Evolutionary conservation across 2,329 filamentous ascomycete species (phyloP), one percentile per base, ranked within the genome.

Genomic region (Aureobasidium lini): DNA sequence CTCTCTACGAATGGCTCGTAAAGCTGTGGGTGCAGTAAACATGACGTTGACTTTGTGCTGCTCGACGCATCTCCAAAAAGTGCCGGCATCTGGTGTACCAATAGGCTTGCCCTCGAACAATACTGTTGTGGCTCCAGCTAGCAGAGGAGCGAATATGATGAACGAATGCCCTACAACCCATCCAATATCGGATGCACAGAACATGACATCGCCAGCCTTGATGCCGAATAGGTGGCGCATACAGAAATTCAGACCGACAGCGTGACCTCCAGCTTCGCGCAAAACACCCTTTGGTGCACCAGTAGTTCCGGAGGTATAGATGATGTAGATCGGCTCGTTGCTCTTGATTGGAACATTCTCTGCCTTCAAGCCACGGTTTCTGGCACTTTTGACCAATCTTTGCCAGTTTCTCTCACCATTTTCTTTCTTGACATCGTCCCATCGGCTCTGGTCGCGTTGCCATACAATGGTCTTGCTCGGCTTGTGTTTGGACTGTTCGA

Each of bases 91-190:
- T 0, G 92, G 92, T 0, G 91, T 96, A 4, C 91, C 91, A 11
- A 96, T 80, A 0, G 92, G 92, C 65, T 96, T 96, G n/a, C 92
- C 93, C 74, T 96, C 92, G 71, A 91, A 96, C 0, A 96, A 78
- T 1, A 96, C 83, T 0, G 90, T 95, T 1, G 91, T 86, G 1
- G 92, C 91, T 5, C 92, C 92, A 0, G 87, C 84, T 1, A 96
- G 81, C 6, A 97, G 81, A 11, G 92, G 92, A 4, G 84, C 92
- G 69, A 96, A 96, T 11, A 96, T 78, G 63, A 96, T 96, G 70
- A 94, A 96, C 6, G 85, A 88, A 69, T 91, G 85, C 2, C 89
- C 89, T 0, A 94, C 89, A 0, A 92, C 90, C 93, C 92, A 96
- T 34, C 92, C 93, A 60, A 96, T 93, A 68, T 97, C 92, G 13